phyloP scores from a whole-genome alignment of 805 yeast genomes.

The Yarrowia divulgata region DNA sequence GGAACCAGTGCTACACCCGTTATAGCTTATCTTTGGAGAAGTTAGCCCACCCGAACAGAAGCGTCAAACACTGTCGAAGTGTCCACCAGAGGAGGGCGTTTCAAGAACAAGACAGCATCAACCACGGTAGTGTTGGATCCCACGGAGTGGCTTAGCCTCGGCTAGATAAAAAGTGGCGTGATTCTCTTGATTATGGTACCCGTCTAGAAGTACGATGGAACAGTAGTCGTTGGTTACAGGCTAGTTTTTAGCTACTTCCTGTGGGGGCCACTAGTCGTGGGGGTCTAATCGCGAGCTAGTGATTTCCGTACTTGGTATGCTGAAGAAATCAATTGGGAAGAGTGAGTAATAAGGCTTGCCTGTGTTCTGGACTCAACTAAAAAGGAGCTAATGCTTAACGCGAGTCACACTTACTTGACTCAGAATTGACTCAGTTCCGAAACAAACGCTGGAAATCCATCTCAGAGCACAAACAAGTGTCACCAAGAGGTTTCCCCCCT shows the following conservation, averaged over 20 bases:
- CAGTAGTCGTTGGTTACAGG: background rate
- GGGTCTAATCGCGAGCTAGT: too few species aligned
- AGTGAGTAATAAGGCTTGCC: too few species aligned
- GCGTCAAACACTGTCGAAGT: background rate
- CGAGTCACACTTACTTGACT: too few species aligned
- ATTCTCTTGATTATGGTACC: background rate
- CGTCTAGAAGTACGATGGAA: background rate
- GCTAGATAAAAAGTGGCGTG: conserved; percentile 3
- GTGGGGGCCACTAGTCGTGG: too few species aligned
- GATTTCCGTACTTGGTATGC: too few species aligned
- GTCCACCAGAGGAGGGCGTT: background rate
- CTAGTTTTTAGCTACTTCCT: too few species aligned
- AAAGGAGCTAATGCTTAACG: too few species aligned
- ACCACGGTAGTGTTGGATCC: background rate
- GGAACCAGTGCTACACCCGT: background rate
- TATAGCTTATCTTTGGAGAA: background rate
- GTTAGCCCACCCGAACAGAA: background rate
- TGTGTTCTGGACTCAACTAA: too few species aligned
- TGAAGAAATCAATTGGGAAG: too few species aligned
- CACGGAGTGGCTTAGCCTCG: background rate
- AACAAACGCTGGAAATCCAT: too few species aligned
- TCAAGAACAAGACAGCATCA: background rate
- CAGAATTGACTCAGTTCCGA: too few species aligned
- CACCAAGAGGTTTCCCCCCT: background rate
- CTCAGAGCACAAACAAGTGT: background rate